Evolutionary conservation across 345 rosid species (phyloP), one percentile per base, ranked within the genome.

Genomic region (Dovyalis caffra): DNA sequence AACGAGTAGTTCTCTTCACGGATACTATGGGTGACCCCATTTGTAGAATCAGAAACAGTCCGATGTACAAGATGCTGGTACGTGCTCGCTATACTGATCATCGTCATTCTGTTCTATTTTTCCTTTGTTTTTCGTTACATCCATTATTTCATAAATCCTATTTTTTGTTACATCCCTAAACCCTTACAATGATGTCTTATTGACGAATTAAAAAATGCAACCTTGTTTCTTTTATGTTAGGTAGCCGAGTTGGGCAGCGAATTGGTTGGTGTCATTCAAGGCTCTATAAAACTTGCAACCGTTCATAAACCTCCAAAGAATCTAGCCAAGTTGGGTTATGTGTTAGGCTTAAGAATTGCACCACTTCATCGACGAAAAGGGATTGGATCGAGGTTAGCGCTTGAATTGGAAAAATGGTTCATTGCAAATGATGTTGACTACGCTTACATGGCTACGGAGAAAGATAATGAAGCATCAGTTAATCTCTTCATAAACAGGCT

Each of bases 11-110:
- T 74, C 89, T 91, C 83, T 87, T 76, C 83, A 89, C 90, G 10
- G 94, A 93, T 76, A 85, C 86, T 65, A 40, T 93, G 83, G 97
- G 97, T 53, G 97, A 93, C 89, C 97, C 97, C 83, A 85, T 88
- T 32, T 88, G 96, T 81, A 83, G 97, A 77, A 90, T 93, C 84
- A 71, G 96, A 74, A 87, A 91, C 71, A 85, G 86, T 78, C 97
- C 93, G 40, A 51, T 86, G 65, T 87, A 70, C 86, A 85, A 65
- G 58, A 93, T 93, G 96, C 91, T 93, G 86, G 97, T 92, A 83
- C 68, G 66, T n/a, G 25, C 64, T n/a, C 56, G 1, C 66, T 10
- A 15, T 32, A 21, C 33, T 64, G n/a, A 2, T 21, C 66, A 69
- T 35, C n/a, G 3, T 66, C 2, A 5, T 8, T 31, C 28, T 61